These are phyloP conservation scores for Odonthalia washingtoniensis DNA, from an alignment of 31 red algal genomes.

Conservation along the genomic window DNA sequence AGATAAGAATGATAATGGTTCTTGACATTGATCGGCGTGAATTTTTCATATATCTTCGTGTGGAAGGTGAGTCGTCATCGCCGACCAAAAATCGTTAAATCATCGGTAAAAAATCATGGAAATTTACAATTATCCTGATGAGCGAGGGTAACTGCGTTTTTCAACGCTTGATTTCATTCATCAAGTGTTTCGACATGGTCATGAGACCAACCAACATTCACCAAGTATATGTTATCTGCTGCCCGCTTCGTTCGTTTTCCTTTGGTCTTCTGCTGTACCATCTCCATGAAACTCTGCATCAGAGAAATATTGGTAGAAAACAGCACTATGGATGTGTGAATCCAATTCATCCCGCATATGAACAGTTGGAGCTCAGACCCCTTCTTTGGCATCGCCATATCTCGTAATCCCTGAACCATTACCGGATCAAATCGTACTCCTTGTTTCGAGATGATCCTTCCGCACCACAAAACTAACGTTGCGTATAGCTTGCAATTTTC, in stretches of 20 bases:
- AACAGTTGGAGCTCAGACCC: conserved; percentile 26
- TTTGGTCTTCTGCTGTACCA: background rate
- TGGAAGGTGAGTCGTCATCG: background rate
- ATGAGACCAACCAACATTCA: background rate
- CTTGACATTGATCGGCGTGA: background rate
- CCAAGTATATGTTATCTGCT: background rate
- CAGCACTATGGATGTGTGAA: conserved; percentile 20
- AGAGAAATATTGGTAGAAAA: conserved; percentile 4
- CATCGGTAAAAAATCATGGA: background rate
- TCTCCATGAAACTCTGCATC: conserved; percentile 24
- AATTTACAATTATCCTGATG: background rate
- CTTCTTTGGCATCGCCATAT: background rate
- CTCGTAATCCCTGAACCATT: background rate
- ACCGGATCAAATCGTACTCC: background rate
- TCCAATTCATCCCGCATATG: conserved; percentile 49
- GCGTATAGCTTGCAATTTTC: background rate
- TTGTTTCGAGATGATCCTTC: background rate
- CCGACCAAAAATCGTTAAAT: background rate
- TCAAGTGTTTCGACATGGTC: background rate
- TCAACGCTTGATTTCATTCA: background rate
- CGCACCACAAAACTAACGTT: background rate
- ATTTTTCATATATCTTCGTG: background rate
- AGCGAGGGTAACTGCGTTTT: background rate
- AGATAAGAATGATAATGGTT: background rate
- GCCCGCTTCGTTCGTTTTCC: conserved; percentile 12